Conservation (phyloP, 106 monocot genomes). For the Ottelia alismoides region DNA sequence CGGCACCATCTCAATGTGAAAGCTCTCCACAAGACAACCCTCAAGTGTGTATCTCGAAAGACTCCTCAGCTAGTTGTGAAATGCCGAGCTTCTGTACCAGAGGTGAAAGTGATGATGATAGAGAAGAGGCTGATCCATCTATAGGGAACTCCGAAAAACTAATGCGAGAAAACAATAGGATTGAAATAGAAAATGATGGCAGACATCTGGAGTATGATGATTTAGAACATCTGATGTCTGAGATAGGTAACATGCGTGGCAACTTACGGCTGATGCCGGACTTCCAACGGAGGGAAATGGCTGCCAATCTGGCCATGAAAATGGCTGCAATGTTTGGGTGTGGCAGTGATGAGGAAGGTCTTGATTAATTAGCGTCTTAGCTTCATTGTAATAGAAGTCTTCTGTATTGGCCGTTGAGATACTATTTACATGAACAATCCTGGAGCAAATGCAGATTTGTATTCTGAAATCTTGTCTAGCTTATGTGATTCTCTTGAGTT, state of each 20-base stretch:
- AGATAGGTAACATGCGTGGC: slow-evolving; percentile 65
- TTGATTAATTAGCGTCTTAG: background rate
- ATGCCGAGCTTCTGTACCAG: background rate
- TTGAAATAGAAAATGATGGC: slow-evolving; percentile 12
- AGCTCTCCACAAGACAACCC: background rate
- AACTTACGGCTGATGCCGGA: slow-evolving; percentile 93
- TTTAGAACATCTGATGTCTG: slow-evolving; percentile 72
- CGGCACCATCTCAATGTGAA: background rate
- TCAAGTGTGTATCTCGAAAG: background rate
- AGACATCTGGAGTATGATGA: slow-evolving; percentile 39
- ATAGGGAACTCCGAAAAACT: no score
- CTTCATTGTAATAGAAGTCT: no score
- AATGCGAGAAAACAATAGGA: slow-evolving; percentile 2
- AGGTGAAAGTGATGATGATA: background rate
- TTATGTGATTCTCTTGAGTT: no score
- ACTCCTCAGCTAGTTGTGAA: background rate
- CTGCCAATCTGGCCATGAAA: slow-evolving; percentile 82
- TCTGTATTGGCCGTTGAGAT: no score
- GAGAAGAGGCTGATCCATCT: background rate
- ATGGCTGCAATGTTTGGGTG: slow-evolving; percentile 91
- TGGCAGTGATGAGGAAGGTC: slow-evolving; percentile 48
- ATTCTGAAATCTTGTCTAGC: no score
- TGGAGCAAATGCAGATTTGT: no score
- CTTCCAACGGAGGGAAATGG: slow-evolving; percentile 87
- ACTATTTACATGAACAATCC: no score